Conservation (phyloP, 257 asterid genomes). For the Fraxinus anomala region DNA sequence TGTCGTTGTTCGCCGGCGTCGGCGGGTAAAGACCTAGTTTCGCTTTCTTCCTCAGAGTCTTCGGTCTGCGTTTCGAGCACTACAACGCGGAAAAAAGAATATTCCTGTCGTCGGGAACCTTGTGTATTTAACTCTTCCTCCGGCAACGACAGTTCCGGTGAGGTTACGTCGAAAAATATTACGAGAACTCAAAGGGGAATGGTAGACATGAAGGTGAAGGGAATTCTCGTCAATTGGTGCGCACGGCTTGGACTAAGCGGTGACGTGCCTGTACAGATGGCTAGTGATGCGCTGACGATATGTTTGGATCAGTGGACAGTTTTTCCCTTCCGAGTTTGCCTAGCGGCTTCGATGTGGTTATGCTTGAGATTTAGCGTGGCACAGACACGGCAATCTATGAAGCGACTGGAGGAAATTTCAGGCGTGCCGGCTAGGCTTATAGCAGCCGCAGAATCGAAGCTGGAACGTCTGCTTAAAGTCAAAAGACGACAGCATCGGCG, state of each 20-base stretch:
- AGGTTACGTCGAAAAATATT: neutral
- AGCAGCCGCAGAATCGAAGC: constrained; percentile 42
- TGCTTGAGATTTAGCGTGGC: constrained; percentile 36
- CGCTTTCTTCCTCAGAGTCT: constrained; percentile 26
- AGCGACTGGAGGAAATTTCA: constrained; percentile 49
- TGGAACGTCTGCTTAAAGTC: constrained; percentile 34
- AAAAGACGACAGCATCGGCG: constrained; percentile 19
- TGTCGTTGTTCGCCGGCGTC: too few relatives aligned
- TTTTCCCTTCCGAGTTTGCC: constrained; percentile 48
- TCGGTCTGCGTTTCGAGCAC: constrained; percentile 50
- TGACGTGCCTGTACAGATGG: constrained; percentile 31
- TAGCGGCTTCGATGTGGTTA: constrained; percentile 72
- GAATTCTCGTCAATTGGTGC: constrained; percentile 53
- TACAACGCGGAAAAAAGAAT: constrained; percentile 29
- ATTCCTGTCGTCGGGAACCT: constrained; percentile 14
- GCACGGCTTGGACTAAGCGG: constrained; percentile 38
- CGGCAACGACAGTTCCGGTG: neutral
- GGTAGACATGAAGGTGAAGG: constrained; percentile 31
- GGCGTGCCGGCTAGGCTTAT: constrained; percentile 63
- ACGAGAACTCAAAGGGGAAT: constrained; percentile 10
- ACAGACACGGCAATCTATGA: constrained; percentile 32
- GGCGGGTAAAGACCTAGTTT: constrained; percentile 17
- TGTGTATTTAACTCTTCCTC: constrained; percentile 13
- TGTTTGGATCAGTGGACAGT: constrained; percentile 37
- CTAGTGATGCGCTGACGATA: constrained; percentile 34